Evolutionary conservation across 2,329 filamentous ascomycete genomes (phyloP).

Genomic region (Sporothrix curviconia): DNA sequence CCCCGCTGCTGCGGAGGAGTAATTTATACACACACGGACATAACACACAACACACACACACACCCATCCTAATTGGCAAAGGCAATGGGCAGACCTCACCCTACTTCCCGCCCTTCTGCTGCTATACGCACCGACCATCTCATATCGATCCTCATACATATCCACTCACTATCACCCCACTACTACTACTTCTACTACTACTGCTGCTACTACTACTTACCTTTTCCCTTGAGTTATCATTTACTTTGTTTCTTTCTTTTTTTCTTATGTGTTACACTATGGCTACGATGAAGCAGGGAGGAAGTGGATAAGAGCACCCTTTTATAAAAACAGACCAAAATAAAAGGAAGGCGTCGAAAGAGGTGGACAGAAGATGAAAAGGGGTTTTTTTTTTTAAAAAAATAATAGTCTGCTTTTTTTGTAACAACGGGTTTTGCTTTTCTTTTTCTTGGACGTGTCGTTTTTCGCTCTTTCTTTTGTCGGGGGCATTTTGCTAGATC

Average conservation of each 20-base stretch:
- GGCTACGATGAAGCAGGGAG: conserved; percentile 7
- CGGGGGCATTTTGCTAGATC: not conserved
- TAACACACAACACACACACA: too few species aligned
- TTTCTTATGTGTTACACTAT: conserved; percentile 7
- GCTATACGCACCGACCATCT: too few species aligned
- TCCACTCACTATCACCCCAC: not conserved
- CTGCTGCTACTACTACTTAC: not conserved
- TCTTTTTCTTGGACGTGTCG: not conserved
- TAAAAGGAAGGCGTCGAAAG: too few species aligned
- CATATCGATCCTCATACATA: too few species aligned
- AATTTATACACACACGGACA: not conserved
- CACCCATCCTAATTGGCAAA: too few species aligned
- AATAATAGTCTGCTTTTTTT: too few species aligned
- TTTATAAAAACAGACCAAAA: too few species aligned
- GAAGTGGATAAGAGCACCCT: too few species aligned
- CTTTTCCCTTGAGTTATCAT: not conserved
- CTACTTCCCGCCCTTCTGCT: not conserved
- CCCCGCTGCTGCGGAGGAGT: too few species aligned
- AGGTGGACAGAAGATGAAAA: too few species aligned
- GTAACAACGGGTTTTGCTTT: not conserved
- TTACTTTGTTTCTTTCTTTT: not conserved
- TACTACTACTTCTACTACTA: not conserved
- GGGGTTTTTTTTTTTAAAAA: not conserved
- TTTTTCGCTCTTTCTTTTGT: not conserved
- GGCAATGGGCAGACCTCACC: too few species aligned